phyloP scores from a whole-genome alignment of 169 alveolate genomes.

The Condylostoma magnum region DNA sequence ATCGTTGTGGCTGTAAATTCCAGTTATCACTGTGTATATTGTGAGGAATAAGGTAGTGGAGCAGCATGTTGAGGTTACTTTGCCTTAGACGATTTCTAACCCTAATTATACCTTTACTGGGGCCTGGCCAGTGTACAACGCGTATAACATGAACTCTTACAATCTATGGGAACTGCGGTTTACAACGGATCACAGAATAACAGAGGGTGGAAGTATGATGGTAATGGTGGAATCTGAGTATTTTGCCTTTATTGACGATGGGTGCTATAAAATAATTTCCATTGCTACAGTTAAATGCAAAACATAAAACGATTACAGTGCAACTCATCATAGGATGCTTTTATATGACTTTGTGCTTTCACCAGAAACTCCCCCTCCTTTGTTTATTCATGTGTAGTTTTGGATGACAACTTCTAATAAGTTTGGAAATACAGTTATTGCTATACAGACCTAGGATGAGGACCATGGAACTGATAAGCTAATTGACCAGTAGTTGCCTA shows the following conservation, averaged over 20 bases:
- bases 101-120: not conserved
- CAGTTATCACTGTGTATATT: not conserved
- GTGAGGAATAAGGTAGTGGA: not conserved
- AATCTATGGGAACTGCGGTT: slow-evolving; percentile 10
- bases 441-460: slow-evolving; percentile 12
- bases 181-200: not conserved
- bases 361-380: not conserved
- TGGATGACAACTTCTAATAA: not conserved
- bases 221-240: not conserved
- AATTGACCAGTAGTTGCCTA: not conserved
- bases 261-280: slow-evolving; percentile 11
- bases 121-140: not conserved
- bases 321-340: not conserved
- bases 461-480: slow-evolving; percentile 1
- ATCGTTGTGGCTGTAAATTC: slow-evolving; percentile 3
- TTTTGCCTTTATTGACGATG: not conserved
- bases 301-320: not conserved
- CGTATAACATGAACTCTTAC: not conserved
- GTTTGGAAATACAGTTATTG: not conserved
- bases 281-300: slow-evolving; percentile 5
- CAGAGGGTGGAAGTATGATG: slow-evolving; percentile 11
- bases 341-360: not conserved
- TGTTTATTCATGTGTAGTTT: slow-evolving; percentile 16
- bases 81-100: not conserved
- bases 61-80: not conserved